Evolutionary conservation across 176 grass and related monocot species (phyloP).

Genomic region (Juncus inflexus): DNA sequence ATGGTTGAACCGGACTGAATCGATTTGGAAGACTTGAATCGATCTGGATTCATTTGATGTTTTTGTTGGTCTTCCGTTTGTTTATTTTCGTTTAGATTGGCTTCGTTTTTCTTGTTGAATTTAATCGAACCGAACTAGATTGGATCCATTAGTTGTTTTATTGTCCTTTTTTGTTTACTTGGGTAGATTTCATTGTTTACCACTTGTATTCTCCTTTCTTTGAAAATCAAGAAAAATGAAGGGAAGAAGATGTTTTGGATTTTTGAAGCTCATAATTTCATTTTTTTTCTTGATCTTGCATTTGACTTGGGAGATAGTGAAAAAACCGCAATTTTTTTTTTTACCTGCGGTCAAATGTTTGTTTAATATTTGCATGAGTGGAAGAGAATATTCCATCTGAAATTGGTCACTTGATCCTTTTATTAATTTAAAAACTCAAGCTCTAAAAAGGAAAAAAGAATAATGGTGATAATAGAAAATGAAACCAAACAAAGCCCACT

Average conservation of each 20-base stretch:
- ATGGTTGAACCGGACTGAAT: slow-evolving; percentile 5
- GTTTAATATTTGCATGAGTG: slow-evolving; percentile 13
- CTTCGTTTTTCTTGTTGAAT: no score
- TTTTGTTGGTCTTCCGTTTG: no score
- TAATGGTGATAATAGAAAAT: slow-evolving; percentile 6
- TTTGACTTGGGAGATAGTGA: slow-evolving; percentile 3
- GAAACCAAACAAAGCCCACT: not conserved
- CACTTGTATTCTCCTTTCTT: slow-evolving; percentile 1
- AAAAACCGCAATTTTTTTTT: not conserved
- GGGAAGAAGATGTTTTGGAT: not conserved
- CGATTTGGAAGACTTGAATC: no score
- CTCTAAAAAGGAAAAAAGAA: not conserved
- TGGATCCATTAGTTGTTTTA: not conserved
- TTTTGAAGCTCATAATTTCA: slow-evolving; percentile 5
- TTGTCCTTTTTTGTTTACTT: not conserved
- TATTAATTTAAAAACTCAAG: not conserved
- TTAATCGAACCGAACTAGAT: not conserved
- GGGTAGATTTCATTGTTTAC: slow-evolving; percentile 1
- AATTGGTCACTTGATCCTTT: not conserved
- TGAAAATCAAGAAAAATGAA: not conserved
- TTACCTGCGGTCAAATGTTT: slow-evolving; percentile 12
- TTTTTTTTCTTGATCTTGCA: slow-evolving; percentile 10
- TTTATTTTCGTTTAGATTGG: no score
- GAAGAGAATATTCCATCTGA: slow-evolving; percentile 13
- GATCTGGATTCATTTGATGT: no score